Evolutionary conservation across 306 rosid species (phyloP).

Genomic region (Rosa chinensis): DNA sequence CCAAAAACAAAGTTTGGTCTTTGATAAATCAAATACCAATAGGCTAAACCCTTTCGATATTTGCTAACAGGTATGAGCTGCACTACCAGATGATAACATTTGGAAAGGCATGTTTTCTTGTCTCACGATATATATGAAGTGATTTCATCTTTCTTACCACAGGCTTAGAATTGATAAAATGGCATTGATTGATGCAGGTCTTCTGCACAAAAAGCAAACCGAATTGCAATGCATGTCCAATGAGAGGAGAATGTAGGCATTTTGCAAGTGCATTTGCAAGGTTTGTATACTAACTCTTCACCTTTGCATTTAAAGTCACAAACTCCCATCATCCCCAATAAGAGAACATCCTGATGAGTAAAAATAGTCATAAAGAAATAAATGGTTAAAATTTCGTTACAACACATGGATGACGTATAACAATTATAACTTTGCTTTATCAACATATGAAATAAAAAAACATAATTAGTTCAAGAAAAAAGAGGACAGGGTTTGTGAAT

Average conservation of each 20-base stretch:
- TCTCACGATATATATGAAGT: constrained; percentile 15
- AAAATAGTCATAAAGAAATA: neutral
- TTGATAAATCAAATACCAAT: constrained; percentile 2
- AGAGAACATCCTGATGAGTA: neutral
- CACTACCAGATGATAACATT: constrained; percentile 99
- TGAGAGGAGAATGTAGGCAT: constrained; percentile 99
- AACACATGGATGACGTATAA: neutral
- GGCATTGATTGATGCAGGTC: constrained; percentile 56
- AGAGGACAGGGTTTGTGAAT: neutral
- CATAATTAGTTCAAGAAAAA: neutral
- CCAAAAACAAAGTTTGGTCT: constrained; percentile 2
- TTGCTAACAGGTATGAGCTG: constrained; percentile 79
- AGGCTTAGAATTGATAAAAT: constrained; percentile 31
- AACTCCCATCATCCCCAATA: neutral
- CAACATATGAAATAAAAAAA: neutral
- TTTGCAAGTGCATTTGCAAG: constrained; percentile 99
- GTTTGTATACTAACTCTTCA: constrained; percentile 38
- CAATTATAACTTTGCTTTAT: neutral
- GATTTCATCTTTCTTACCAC: constrained; percentile 10
- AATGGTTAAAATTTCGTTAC: neutral
- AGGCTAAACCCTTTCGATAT: constrained; percentile 26
- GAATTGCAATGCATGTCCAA: constrained; percentile 97
- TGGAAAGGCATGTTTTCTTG: constrained; percentile 74
- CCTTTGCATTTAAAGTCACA: constrained; percentile 1
- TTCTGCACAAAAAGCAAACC: constrained; percentile 98